phyloP scores from a whole-genome alignment of 1,139 yeast genomes.

The Zygoascus sp. region DNA sequence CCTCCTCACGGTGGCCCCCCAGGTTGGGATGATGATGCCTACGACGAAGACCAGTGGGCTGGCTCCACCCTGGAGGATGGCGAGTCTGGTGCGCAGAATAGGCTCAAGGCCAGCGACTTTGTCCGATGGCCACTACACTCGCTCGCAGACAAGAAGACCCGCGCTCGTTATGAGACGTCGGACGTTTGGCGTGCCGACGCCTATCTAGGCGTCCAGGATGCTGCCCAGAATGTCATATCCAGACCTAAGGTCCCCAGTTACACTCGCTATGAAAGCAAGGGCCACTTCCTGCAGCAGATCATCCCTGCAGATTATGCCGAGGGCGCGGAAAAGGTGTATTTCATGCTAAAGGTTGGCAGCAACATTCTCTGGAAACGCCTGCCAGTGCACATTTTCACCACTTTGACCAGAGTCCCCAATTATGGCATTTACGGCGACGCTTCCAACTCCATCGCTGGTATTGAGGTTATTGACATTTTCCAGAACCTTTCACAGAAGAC shows the following conservation, averaged over 20 bases:
- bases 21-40: background rate
- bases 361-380: constrained; percentile 36
- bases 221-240: background rate
- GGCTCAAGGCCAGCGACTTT: constrained; percentile 9
- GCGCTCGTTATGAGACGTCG: constrained; percentile 15
- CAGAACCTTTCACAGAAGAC: constrained; percentile 18
- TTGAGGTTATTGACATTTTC: constrained; percentile 32
- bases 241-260: constrained; percentile 11
- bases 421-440: constrained; percentile 35
- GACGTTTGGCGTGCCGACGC: constrained; percentile 18
- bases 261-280: constrained; percentile 6
- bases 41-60: background rate
- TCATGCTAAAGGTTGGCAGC: constrained; percentile 36
- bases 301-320: constrained; percentile 24
- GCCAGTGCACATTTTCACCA: constrained; percentile 35
- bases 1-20: too few relatives aligned
- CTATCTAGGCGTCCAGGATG: background rate
- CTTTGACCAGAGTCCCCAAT: constrained; percentile 32
- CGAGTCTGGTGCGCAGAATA: background rate
- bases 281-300: constrained; percentile 20
- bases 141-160: background rate
- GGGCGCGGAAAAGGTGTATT: constrained; percentile 25
- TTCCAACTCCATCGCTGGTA: constrained; percentile 30
- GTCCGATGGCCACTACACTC: background rate
- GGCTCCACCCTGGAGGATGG: background rate